Conservation (phyloP, 1,284 basidiomycete species). For the Porphyrellus sp. region DNA sequence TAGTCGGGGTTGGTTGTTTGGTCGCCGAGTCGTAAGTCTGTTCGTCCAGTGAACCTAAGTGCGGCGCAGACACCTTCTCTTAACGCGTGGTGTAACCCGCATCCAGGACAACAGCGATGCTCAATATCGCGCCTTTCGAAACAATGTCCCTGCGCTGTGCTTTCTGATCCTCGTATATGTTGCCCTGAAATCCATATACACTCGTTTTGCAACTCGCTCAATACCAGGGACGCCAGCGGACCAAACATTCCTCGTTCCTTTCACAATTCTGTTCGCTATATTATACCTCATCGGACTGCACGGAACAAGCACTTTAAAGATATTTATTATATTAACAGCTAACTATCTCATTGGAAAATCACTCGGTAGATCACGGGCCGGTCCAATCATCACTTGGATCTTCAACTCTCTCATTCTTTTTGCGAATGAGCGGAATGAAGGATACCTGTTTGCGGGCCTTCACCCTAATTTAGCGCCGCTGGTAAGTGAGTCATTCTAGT, state of each 20-base stretch:
- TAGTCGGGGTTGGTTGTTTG: slow-evolving; percentile 66
- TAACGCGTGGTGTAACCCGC: not conserved
- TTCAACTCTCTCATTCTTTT: slow-evolving; percentile 80
- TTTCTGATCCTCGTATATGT: slow-evolving; percentile 50
- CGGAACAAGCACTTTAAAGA: slow-evolving; percentile 81
- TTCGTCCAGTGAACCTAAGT: not conserved
- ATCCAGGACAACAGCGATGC: slow-evolving; percentile 80
- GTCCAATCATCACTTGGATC: slow-evolving; percentile 62
- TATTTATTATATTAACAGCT: slow-evolving; percentile 62
- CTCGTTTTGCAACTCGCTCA: slow-evolving; percentile 27
- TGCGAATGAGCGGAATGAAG: slow-evolving; percentile 73
- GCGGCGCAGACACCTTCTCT: not conserved
- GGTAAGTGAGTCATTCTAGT: slow-evolving; percentile 38
- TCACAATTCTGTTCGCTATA: slow-evolving; percentile 62
- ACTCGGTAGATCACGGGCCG: slow-evolving; percentile 42
- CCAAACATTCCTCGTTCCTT: slow-evolving; percentile 46
- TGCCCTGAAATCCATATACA: slow-evolving; percentile 46
- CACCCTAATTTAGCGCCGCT: slow-evolving; percentile 53
- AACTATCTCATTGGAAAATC: slow-evolving; percentile 72
- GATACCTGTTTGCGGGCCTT: slow-evolving; percentile 68
- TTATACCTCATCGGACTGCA: slow-evolving; percentile 79
- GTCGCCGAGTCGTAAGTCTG: slow-evolving; percentile 58
- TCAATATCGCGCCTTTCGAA: slow-evolving; percentile 82
- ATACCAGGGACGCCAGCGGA: slow-evolving; percentile 26
- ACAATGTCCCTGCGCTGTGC: slow-evolving; percentile 63